These are phyloP conservation scores for Begonia masoniana DNA, from an alignment of 306 rosid species.

Conservation along the genomic window DNA sequence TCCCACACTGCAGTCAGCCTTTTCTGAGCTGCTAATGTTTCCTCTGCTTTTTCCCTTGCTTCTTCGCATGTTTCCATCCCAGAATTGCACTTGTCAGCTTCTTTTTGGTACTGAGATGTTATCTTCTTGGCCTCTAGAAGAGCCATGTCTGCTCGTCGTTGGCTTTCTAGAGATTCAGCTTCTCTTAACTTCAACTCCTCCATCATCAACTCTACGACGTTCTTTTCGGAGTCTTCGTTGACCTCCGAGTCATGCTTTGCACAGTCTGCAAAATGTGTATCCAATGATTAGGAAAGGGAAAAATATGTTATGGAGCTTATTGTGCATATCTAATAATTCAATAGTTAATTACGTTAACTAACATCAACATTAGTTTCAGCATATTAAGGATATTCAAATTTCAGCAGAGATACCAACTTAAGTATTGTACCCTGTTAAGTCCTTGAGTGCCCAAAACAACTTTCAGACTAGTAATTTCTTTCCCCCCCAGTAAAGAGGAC, in stretches of 20 bases:
- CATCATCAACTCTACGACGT: conserved; percentile 67
- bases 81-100: conserved; percentile 96
- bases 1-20: conserved; percentile 77
- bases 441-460: no score
- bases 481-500: no score
- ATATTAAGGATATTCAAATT: no score
- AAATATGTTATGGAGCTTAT: neutral
- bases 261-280: neutral
- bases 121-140: conserved; percentile 93
- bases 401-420: no score
- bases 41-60: conserved; percentile 89
- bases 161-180: conserved; percentile 54
- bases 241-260: conserved; percentile 76
- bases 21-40: conserved; percentile 48
- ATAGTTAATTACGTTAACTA: no score
- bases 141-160: conserved; percentile 78
- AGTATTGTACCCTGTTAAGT: no score
- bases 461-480: no score
- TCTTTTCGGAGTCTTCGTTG: conserved; percentile 76
- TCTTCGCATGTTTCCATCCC: conserved; percentile 99
- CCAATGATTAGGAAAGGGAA: neutral
- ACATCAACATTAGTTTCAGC: no score
- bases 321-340: neutral
- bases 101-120: conserved; percentile 91
- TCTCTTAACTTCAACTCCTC: conserved; percentile 89